A percentile compares a stretch with the other conserved stretches of the same genome.
Conservation (phyloP, 495 filamentous ascomycete genomes). For the Penicillium crystallinum region DNA sequence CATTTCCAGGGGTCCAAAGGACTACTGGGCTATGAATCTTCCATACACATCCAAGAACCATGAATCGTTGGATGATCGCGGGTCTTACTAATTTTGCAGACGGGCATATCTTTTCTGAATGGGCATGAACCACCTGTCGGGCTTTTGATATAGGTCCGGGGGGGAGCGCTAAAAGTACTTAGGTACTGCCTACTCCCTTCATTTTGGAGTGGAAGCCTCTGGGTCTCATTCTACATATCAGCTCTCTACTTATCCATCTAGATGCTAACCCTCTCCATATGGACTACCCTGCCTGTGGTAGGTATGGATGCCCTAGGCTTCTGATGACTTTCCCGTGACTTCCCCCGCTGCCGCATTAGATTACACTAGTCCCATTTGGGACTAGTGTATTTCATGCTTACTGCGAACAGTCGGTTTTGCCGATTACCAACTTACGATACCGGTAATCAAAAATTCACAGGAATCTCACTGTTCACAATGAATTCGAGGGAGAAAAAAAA, state of each 20-base stretch:
- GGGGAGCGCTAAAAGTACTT: background rate
- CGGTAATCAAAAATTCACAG: background rate
- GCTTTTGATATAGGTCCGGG: background rate
- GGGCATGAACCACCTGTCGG: background rate
- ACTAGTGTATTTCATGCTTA: slow-evolving; percentile 8
- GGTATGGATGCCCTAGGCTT: background rate
- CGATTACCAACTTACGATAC: background rate
- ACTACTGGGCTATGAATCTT: background rate
- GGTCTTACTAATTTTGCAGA: background rate
- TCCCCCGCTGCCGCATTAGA: slow-evolving; percentile 11
- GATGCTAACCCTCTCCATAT: slow-evolving; percentile 13
- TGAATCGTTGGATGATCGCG: background rate
- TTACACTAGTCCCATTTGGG: slow-evolving; percentile 8
- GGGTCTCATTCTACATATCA: background rate
- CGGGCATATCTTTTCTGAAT: background rate
- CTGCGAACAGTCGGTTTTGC: slow-evolving; percentile 1
- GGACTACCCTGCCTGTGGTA: background rate
- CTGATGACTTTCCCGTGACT: slow-evolving; percentile 17
- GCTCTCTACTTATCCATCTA: slow-evolving; percentile 2
- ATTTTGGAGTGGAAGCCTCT: background rate
- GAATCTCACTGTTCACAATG: slow-evolving; percentile 4
- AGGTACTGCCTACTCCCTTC: background rate
- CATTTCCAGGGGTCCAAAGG: background rate
- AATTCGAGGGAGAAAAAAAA: background rate
- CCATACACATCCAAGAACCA: background rate